These are phyloP conservation scores for Penicillium chermesinum DNA, from an alignment of 495 filamentous ascomycete species.

Conservation along the genomic window DNA sequence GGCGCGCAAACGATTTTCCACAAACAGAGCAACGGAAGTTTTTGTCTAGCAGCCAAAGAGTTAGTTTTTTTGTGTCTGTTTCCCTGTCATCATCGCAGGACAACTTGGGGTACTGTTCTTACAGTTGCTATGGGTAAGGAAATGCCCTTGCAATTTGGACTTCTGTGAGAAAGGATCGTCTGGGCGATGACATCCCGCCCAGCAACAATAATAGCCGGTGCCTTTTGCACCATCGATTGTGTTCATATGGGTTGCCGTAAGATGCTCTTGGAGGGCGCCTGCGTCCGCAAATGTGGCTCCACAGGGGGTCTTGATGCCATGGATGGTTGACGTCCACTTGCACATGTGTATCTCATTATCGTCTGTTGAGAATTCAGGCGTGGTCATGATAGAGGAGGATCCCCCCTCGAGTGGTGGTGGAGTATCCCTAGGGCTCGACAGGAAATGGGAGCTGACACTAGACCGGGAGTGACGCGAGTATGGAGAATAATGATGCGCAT, in stretches of 20 bases:
- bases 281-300: constrained; percentile 32
- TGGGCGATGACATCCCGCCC: constrained; percentile 43
- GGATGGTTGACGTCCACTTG: constrained; percentile 29
- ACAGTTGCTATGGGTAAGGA: constrained; percentile 47
- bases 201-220: constrained; percentile 46
- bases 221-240: constrained; percentile 41
- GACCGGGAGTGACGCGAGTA: constrained; percentile 40
- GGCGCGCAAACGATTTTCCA: constrained; percentile 43
- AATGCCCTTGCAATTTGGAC: constrained; percentile 47
- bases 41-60: constrained; percentile 27
- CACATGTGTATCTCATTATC: constrained; percentile 35
- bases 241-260: constrained; percentile 36
- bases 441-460: constrained; percentile 39
- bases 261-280: constrained; percentile 41
- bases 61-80: background rate
- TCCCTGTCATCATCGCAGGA: background rate
- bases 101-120: constrained; percentile 3
- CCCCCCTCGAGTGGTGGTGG: constrained; percentile 42
- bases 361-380: constrained; percentile 31
- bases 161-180: constrained; percentile 47
- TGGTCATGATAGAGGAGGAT: constrained; percentile 36
- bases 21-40: constrained; percentile 44
- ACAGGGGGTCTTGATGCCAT: constrained; percentile 30
- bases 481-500: constrained; percentile 36
- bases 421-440: constrained; percentile 38